Percentiles rank a stretch among this genome's conserved stretches.
Conservation (phyloP, 306 rosid genomes). For the Fragaria ananassa region DNA sequence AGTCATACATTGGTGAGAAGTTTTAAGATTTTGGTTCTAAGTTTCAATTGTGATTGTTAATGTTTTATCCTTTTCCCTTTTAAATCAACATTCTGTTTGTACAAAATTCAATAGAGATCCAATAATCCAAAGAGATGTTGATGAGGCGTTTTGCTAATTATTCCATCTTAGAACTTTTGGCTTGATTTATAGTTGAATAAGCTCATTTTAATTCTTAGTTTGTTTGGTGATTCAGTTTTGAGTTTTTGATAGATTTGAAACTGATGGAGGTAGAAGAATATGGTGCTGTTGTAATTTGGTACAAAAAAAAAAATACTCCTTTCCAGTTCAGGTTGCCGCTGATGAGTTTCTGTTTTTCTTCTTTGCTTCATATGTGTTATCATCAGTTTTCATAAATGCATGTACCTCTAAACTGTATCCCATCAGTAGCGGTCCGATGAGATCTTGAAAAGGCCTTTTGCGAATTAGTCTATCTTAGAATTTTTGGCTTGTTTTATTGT, state of each 20-base stretch:
- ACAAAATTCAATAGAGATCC: neutral
- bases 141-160: neutral
- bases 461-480: neutral
- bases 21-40: neutral
- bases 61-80: neutral
- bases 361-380: neutral
- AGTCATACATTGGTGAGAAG: conserved; percentile 13
- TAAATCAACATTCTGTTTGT: neutral
- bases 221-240: neutral
- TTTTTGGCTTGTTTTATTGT: neutral
- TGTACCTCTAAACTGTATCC: neutral
- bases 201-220: neutral
- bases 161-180: neutral
- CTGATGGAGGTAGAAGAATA: conserved; percentile 3
- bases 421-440: neutral
- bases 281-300: neutral
- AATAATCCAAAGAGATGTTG: neutral
- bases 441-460: neutral
- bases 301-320: neutral
- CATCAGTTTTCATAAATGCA: neutral
- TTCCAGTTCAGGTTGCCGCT: conserved; percentile 1
- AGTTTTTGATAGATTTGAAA: neutral
- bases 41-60: neutral
- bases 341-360: neutral
- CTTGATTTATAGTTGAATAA: neutral